Evolutionary conservation across 805 yeast genomes (phyloP).

Genomic region (Barnettozyma pratensis): DNA sequence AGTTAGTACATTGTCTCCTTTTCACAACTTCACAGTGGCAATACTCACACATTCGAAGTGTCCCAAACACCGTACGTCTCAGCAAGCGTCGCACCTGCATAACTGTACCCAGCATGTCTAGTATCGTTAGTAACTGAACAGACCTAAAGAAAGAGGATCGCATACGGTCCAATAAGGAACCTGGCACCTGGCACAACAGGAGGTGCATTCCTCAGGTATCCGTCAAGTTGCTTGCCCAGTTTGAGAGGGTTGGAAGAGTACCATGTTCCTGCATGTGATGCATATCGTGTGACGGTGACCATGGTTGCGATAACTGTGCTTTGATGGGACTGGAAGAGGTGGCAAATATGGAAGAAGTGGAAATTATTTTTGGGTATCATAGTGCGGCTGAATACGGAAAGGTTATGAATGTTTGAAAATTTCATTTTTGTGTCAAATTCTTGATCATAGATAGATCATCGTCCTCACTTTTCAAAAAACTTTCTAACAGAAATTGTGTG

Average conservation of each 20-base stretch:
- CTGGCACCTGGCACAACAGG: slow-evolving; percentile 36
- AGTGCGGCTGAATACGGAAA: background rate
- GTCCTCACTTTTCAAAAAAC: no score
- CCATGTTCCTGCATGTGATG: slow-evolving; percentile 90
- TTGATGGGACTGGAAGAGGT: background rate
- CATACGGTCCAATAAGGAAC: slow-evolving; percentile 51
- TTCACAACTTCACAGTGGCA: no score
- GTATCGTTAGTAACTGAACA: slow-evolving; percentile 1
- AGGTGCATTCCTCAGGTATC: slow-evolving; percentile 37
- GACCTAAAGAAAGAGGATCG: slow-evolving; percentile 1
- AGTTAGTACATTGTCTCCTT: background rate
- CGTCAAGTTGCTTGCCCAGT: slow-evolving; percentile 47
- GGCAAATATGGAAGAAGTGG: no score
- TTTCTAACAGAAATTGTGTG: no score
- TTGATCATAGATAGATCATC: background rate
- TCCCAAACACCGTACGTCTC: slow-evolving; percentile 75
- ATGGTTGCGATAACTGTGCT: no score
- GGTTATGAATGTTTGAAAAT: background rate
- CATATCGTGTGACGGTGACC: slow-evolving; percentile 8
- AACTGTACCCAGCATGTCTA: slow-evolving; percentile 87
- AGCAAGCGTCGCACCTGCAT: slow-evolving; percentile 74
- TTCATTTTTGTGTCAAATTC: background rate
- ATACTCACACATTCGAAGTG: slow-evolving; percentile 35
- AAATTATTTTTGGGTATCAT: background rate
- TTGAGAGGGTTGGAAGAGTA: slow-evolving; percentile 44